Conservation (phyloP, 345 rosid genomes). For the Eucalyptus melliodora region DNA sequence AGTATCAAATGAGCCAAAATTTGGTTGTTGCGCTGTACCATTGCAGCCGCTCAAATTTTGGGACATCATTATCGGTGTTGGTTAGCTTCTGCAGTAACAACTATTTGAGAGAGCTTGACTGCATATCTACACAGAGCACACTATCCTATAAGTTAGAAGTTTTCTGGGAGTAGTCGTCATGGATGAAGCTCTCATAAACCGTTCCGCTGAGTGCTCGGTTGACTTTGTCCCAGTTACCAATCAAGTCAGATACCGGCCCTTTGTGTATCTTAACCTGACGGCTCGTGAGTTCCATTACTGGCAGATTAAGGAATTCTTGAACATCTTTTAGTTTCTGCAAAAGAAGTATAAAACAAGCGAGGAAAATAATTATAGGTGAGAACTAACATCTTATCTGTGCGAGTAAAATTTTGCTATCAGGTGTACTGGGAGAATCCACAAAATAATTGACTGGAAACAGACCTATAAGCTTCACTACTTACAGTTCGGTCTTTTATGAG, state of each 20-base stretch:
- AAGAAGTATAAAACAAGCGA: background rate
- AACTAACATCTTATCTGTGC: background rate
- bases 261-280: conserved; percentile 89
- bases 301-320: conserved; percentile 64
- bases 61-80: background rate
- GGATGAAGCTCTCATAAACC: conserved; percentile 40
- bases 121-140: background rate
- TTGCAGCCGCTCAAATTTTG: background rate
- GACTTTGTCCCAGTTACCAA: conserved; percentile 82
- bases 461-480: background rate
- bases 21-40: background rate
- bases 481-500: conserved; percentile 45
- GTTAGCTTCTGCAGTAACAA: background rate
- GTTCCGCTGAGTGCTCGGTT: conserved; percentile 60
- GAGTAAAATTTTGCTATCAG: background rate
- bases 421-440: background rate
- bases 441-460: background rate
- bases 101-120: background rate
- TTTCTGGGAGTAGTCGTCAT: conserved; percentile 30
- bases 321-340: conserved; percentile 70
- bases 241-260: conserved; percentile 55
- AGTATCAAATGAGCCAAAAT: background rate
- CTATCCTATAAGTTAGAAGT: background rate
- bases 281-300: conserved; percentile 45
- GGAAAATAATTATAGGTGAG: background rate